Base-by-base conservation (phyloP, 306 rosid species). In the Fragaria nilgerrensis region DNA sequence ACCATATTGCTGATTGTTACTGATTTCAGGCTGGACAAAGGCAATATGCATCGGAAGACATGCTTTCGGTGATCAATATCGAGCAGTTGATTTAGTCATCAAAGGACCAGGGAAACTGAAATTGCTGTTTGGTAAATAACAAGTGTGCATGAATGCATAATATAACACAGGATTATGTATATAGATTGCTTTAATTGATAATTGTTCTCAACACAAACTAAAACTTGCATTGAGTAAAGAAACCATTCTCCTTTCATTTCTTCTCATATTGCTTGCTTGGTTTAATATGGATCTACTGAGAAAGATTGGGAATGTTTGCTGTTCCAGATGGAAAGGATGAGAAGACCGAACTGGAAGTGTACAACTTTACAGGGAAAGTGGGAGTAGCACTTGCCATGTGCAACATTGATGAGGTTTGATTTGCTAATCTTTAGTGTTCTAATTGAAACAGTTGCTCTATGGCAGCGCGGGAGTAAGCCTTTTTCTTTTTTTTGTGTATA, bases 11-110 rank as follows among this genome's bases (percentile, higher is more conserved):
- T 20, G 36, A 45, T 86, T 19, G 65, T 39, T 52, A 23, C 36
- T 20, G 36, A 45, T 86, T 19, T 70, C 80, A 95, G 99, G 99
- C 63, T 92, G 99, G 99, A 92, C 91, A 14, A 92, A 89, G 88
- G 81, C 97, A 47, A 95, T 95, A 75, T 95, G 99, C 82, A 92
- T 95, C 47, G 99, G 97, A 82, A 91, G 99, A 75, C 99, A 95
- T 87, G 99, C 99, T 64, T 95, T 92, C 77, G 99, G 99, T 52
- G 99, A 95, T 75, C 99, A 95, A 86, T 95, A 95, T 70, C 78
- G 89, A 82, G 97, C 99, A 61, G 91, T 97, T 86, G 99, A 95
- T 82, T 13, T 94, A 67, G 97, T 92, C 48, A 89, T 92, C 65
- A 85, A 89, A 80, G 99, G 99, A 85, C 77, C 99, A 73, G 99